Base-by-base conservation (phyloP, 352 stramenopile species). In the Pythium vanterpoolii region DNA sequence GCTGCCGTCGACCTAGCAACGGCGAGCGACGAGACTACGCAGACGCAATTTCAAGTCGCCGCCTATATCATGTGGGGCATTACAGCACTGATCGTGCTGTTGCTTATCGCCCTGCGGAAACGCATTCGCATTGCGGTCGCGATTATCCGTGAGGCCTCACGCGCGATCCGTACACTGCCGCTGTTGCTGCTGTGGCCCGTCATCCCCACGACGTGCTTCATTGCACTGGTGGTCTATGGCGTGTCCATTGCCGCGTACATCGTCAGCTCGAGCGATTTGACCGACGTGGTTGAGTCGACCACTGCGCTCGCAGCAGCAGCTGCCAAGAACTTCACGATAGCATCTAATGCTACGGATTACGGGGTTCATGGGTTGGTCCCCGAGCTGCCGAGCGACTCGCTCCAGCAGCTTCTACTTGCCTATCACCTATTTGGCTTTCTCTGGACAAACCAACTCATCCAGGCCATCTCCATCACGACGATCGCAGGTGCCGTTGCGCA, bases 401-500 rank as follows among this genome's bases (percentile, higher is more conserved):
- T 78, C 27, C 82, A 87, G 65, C 79, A 84, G 38, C 67, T 77
- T 4, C 60, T 86, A 39, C 76, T 90, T 5, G 71, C 64, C 18
- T 94, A 88, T 54, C 83, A 93, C 50, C 57, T 98, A n/a, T 99
- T 99, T 68, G 87, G 86, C 42, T 98, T 97, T 44, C 92, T 98
- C 54, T 99, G 97, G 97, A 97, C 90, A 1, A 96, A 94, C 36
- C 86, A 98, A 66, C 96, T 99, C 43, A 82, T 99, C 46, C 79
- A 98, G 16, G 96, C 96, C 4, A 74, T 99, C 69, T 96, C 95
- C 33, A 86, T 98, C 59, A 96, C 98, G 51, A 79, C 90, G 23
- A 83, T 99, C 51, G 93, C 95, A 9, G 89, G 98, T 48, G 78
- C 90, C 5, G 75, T 97, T 30, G 81, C 83, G 10, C 89, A 89